phyloP scores from a whole-genome alignment of 176 grass and related monocot genomes.

The Tuctoria greenei region DNA sequence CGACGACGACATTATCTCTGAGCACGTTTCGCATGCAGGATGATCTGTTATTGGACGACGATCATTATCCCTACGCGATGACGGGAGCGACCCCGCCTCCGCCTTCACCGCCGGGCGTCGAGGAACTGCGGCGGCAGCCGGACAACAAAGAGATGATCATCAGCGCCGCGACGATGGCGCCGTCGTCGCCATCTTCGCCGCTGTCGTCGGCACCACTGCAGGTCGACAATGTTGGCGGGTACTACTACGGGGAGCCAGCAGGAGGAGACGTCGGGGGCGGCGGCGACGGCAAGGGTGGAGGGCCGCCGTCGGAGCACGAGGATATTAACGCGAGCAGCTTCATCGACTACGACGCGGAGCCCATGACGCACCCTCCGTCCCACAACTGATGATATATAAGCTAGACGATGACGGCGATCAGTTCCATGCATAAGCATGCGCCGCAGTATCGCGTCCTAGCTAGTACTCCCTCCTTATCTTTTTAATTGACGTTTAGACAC shows the following conservation, averaged over 20 bases:
- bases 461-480: too few species aligned
- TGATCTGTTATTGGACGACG: neutral
- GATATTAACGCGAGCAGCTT: neutral
- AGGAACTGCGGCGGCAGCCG: neutral
- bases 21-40: conserved; percentile 13
- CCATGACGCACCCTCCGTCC: conserved; percentile 50
- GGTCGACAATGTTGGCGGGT: neutral
- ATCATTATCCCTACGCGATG: neutral
- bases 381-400: conserved; percentile 25
- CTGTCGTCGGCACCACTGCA: neutral
- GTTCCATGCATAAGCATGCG: neutral
- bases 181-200: neutral
- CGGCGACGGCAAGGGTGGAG: neutral
- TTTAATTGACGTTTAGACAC: too few species aligned
- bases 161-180: neutral
- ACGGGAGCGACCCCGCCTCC: neutral
- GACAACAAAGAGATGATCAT: neutral
- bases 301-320: conserved; percentile 13
- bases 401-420: conserved; percentile 30
- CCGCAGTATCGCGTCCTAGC: neutral
- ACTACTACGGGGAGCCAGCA: neutral
- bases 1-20: neutral
- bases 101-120: neutral
- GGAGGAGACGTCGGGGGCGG: neutral
- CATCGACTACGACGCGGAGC: conserved; percentile 26